phyloP scores from a whole-genome alignment of 352 stramenopile species.

The Phytophthora citrophthora region DNA sequence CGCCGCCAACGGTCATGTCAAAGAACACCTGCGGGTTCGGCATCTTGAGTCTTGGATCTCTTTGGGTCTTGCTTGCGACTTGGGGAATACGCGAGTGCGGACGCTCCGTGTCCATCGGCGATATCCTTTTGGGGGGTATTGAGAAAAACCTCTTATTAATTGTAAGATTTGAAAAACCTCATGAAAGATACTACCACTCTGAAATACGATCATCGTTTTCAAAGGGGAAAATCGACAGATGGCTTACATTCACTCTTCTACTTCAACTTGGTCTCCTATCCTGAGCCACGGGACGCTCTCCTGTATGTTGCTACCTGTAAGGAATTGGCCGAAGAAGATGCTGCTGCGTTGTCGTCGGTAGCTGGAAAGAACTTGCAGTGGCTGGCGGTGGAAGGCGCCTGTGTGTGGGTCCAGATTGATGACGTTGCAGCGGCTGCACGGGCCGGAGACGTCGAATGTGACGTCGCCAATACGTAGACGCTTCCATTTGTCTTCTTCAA shows the following conservation, averaged over 20 bases:
- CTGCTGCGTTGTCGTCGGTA: conserved; percentile 75
- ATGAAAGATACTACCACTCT: conserved; percentile 24
- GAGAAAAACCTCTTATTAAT: conserved; percentile 31
- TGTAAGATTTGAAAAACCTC: conserved; percentile 21
- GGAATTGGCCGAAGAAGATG: conserved; percentile 89
- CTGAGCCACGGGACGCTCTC: conserved; percentile 44
- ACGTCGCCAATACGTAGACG: conserved; percentile 47
- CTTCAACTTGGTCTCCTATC: conserved; percentile 36
- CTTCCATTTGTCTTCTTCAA: conserved; percentile 81
- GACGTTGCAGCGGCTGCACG: conserved; percentile 81
- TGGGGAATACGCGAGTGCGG: conserved; percentile 41
- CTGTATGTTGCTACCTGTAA: conserved; percentile 19
- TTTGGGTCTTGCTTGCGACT: conserved; percentile 35
- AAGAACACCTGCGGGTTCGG: conserved; percentile 97
- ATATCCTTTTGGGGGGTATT: conserved; percentile 4
- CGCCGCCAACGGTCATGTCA: conserved; percentile 96
- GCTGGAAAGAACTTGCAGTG: conserved; percentile 74
- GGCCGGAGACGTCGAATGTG: conserved; percentile 64
- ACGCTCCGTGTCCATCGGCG: conserved; percentile 1
- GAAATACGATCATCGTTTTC: conserved; percentile 15
- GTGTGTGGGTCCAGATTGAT: conserved; percentile 86
- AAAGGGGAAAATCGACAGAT: background rate
- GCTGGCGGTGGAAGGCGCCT: conserved; percentile 54
- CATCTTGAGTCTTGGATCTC: conserved; percentile 51
- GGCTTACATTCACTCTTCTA: too few relatives aligned